A percentile compares a stretch with the other conserved stretches of the same genome.
phyloP scores from a whole-genome alignment of 176 grass and related monocot genomes.

The Aegilops bicornis region DNA sequence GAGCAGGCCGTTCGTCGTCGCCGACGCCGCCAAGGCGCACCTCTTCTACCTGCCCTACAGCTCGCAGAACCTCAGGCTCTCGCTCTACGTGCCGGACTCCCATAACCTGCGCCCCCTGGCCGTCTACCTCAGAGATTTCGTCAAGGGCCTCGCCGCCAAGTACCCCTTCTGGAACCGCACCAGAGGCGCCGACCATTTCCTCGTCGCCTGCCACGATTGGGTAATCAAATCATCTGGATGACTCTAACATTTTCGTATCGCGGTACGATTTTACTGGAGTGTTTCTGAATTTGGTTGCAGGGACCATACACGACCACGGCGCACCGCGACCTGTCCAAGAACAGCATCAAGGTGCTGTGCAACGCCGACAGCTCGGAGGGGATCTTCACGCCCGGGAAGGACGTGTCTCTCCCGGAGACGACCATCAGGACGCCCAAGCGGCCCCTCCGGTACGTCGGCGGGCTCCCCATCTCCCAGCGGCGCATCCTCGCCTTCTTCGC shows the following conservation, averaged over 20 bases:
- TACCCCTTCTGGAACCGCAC: constrained; percentile 81
- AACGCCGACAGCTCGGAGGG: constrained; percentile 88
- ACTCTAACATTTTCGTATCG: too few species aligned
- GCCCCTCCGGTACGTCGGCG: constrained; percentile 61
- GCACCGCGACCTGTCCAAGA: constrained; percentile 60
- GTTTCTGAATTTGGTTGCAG: constrained; percentile 30
- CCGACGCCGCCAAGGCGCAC: constrained; percentile 55
- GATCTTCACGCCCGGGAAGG: constrained; percentile 63
- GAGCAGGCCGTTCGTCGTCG: constrained; percentile 46
- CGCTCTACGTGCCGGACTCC: constrained; percentile 57
- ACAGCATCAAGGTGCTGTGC: constrained; percentile 78
- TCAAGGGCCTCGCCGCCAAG: constrained; percentile 59
- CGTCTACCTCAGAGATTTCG: constrained; percentile 61
- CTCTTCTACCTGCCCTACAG: constrained; percentile 90
- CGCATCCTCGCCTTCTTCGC: constrained; percentile 83
- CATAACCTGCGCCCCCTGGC: constrained; percentile 60
- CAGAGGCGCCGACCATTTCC: constrained; percentile 73
- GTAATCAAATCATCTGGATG: neutral
- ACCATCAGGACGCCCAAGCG: constrained; percentile 55
- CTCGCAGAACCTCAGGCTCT: constrained; percentile 56
- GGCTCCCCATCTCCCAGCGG: constrained; percentile 51
- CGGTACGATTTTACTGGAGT: too few species aligned
- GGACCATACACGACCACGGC: constrained; percentile 61
- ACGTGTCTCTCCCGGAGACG: constrained; percentile 80
- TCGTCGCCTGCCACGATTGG: constrained; percentile 87